phyloP scores from a whole-genome alignment of 495 filamentous ascomycete genomes.

The Aspergillus heteromorphus region DNA sequence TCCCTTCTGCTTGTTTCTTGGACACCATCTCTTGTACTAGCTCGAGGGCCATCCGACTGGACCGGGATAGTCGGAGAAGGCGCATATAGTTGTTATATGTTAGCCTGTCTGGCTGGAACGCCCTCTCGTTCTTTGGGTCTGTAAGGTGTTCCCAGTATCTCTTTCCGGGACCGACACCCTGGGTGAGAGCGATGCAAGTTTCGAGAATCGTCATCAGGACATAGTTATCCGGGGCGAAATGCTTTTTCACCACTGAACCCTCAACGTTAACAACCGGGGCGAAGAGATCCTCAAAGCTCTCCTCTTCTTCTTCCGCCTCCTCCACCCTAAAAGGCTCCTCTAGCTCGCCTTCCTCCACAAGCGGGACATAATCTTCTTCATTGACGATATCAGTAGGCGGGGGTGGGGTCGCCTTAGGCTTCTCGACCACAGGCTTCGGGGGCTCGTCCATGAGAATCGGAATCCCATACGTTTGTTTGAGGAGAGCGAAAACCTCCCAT shows the following conservation, averaged over 20 bases:
- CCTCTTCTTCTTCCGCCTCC: constrained; percentile 23
- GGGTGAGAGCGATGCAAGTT: constrained; percentile 42
- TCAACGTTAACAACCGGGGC: constrained; percentile 21
- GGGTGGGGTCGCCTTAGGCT: too few species aligned
- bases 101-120: constrained; percentile 55
- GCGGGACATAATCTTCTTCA: too few species aligned
- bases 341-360: constrained; percentile 24
- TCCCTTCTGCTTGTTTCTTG: constrained; percentile 28
- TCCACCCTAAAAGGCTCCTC: constrained; percentile 11
- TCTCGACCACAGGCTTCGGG: not conserved
- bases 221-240: constrained; percentile 52
- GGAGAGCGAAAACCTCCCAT: constrained; percentile 63
- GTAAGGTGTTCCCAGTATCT: constrained; percentile 75
- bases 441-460: constrained; percentile 37
- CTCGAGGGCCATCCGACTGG: constrained; percentile 48
- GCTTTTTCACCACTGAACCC: not conserved
- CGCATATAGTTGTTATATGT: constrained; percentile 64
- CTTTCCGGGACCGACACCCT: constrained; percentile 33
- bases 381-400: too few species aligned
- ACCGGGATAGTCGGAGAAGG: constrained; percentile 57
- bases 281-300: constrained; percentile 33
- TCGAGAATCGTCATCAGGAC: constrained; percentile 65
- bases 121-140: too few species aligned
- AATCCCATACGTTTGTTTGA: constrained; percentile 73
- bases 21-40: constrained; percentile 46